Evolutionary conservation across 192 early-diverging fungal species (phyloP).

Genomic region (Blastocladiella britannica): DNA sequence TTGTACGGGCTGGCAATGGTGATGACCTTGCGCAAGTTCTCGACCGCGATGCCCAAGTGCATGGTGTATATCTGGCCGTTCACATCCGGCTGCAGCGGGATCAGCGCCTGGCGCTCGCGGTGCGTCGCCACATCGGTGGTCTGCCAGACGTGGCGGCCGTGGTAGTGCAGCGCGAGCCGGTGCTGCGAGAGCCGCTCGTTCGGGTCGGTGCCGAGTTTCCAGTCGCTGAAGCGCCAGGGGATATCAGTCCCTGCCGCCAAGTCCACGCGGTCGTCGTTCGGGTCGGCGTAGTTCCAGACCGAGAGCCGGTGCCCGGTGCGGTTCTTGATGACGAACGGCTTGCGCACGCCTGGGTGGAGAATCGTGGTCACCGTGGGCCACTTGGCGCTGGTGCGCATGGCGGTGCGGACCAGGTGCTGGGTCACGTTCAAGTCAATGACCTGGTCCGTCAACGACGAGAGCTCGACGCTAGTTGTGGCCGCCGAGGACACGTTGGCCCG

Average conservation of each 20-base stretch:
- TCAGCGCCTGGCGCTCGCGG: constrained; percentile 59
- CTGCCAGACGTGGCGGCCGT: constrained; percentile 63
- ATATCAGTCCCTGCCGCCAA: constrained; percentile 50
- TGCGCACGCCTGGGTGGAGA: constrained; percentile 14
- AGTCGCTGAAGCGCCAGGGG: constrained; percentile 94
- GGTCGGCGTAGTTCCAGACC: constrained; percentile 56
- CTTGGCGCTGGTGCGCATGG: not conserved
- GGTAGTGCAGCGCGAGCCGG: constrained; percentile 60
- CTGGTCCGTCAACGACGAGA: constrained; percentile 44
- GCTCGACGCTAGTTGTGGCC: constrained; percentile 26
- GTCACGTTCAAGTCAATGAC: constrained; percentile 69
- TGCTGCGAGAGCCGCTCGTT: constrained; percentile 34
- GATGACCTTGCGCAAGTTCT: constrained; percentile 77
- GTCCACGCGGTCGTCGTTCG: constrained; percentile 41
- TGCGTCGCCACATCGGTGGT: constrained; percentile 80
- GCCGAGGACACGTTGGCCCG: constrained; percentile 20
- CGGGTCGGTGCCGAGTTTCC: constrained; percentile 76
- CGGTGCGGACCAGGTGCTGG: constrained; percentile 50
- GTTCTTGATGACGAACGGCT: constrained; percentile 73
- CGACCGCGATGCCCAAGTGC: constrained; percentile 67
- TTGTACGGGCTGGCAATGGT: constrained; percentile 69
- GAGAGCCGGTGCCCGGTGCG: constrained; percentile 73
- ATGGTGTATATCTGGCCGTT: constrained; percentile 59
- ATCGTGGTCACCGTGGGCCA: not conserved
- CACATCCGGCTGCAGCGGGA: constrained; percentile 59